phyloP scores from a whole-genome alignment of 495 filamentous ascomycete species.

The Xylaria curta region DNA sequence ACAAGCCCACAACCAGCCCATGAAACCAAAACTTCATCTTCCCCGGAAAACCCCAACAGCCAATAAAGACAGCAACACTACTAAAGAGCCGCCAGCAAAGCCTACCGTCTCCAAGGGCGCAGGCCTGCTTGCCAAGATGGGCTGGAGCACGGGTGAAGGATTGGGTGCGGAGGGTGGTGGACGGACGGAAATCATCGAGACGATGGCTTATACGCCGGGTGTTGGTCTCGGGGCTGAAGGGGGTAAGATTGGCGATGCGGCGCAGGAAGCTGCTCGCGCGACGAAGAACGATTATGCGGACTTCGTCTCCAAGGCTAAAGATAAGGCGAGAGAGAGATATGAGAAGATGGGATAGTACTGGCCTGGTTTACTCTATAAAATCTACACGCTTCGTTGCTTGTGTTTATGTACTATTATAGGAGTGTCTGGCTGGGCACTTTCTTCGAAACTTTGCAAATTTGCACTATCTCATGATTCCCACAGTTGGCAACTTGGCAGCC shows the following conservation, averaged over 20 bases:
- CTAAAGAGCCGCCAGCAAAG: conserved; percentile 35
- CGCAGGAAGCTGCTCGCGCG: conserved; percentile 75
- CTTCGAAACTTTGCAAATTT: not conserved
- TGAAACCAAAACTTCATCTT: conserved; percentile 54
- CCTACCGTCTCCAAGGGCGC: conserved; percentile 77
- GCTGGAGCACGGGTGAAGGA: conserved; percentile 81
- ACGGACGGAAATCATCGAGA: conserved; percentile 75
- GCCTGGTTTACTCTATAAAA: too few species aligned
- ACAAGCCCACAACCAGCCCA: conserved; percentile 73
- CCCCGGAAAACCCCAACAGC: conserved; percentile 44
- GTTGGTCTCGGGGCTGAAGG: conserved; percentile 88
- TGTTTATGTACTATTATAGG: conserved; percentile 5
- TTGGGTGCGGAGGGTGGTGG: conserved; percentile 82
- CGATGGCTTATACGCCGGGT: conserved; percentile 79
- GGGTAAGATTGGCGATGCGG: conserved; percentile 82
- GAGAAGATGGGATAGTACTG: conserved; percentile 59
- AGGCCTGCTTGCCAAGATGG: conserved; percentile 87
- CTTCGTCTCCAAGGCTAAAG: conserved; percentile 79
- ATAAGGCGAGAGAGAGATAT: conserved; percentile 80
- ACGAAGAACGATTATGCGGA: conserved; percentile 72
- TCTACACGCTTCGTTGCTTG: not conserved
- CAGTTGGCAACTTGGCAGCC: not conserved
- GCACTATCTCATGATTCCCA: not conserved
- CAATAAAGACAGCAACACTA: conserved; percentile 34
- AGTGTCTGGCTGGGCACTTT: not conserved